Conservation (phyloP, 176 grass and related monocot genomes). For the Guadua angustifolia region DNA sequence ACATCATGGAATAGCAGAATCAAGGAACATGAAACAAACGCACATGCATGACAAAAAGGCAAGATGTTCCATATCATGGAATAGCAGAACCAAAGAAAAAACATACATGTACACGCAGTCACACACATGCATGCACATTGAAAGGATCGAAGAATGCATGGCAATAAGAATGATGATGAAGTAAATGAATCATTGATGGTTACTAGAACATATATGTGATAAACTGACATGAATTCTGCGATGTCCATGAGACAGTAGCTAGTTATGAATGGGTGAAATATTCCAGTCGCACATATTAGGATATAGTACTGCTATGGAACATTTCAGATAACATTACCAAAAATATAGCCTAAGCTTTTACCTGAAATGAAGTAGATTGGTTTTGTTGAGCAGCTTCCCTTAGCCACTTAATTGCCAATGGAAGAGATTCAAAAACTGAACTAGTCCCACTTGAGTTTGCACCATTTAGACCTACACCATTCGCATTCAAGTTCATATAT, state of each 20-base stretch:
- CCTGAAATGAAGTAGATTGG: constrained; percentile 67
- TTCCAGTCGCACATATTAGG: constrained; percentile 22
- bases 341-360: constrained; percentile 44
- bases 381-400: constrained; percentile 67
- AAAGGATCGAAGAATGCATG: constrained; percentile 7
- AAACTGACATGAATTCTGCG: constrained; percentile 3
- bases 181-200: constrained; percentile 17
- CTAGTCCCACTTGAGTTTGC: constrained; percentile 43
- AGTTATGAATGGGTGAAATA: constrained; percentile 7
- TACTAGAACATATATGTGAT: constrained; percentile 14
- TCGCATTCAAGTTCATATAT: constrained; percentile 29
- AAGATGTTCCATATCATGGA: constrained; percentile 20
- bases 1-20: constrained; percentile 3
- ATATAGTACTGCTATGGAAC: neutral
- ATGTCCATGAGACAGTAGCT: constrained; percentile 17
- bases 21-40: constrained; percentile 8
- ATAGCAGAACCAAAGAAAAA: neutral
- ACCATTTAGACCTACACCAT: constrained; percentile 58
- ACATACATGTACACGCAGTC: neutral
- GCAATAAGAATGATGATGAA: constrained; percentile 10
- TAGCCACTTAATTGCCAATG: constrained; percentile 80
- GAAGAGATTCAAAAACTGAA: constrained; percentile 79
- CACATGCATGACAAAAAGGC: neutral
- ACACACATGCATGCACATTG: neutral
- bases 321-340: constrained; percentile 32